Conservation (phyloP, 1,284 basidiomycete genomes). For the Marasmius tenuissimus region DNA sequence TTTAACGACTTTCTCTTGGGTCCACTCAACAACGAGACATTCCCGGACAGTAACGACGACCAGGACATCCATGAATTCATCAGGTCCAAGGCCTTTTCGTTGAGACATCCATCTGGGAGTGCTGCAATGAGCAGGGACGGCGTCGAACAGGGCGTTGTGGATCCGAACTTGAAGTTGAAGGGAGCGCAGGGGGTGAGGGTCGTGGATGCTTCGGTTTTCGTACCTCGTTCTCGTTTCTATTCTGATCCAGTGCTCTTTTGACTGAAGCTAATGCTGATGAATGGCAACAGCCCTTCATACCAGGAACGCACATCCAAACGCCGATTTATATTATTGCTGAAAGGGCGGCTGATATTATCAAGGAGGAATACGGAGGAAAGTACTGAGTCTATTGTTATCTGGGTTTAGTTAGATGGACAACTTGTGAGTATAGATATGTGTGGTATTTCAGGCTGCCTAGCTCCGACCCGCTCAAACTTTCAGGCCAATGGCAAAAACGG, state of each 20-base stretch:
- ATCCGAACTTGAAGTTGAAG: background rate
- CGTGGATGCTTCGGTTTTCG: background rate
- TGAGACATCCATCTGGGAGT: background rate
- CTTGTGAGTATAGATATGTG: too few species aligned
- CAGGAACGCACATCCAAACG: background rate
- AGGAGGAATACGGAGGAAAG: background rate
- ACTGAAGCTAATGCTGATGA: background rate
- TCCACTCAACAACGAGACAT: background rate
- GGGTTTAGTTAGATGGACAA: too few species aligned
- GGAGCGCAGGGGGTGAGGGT: background rate
- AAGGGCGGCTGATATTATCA: background rate
- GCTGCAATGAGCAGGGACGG: background rate
- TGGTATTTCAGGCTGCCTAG: too few species aligned
- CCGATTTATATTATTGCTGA: conserved; percentile 1
- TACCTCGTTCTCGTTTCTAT: background rate
- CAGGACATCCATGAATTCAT: background rate
- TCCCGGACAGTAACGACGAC: background rate
- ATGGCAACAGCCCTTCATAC: background rate
- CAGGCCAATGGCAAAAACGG: too few species aligned
- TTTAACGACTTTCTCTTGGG: background rate
- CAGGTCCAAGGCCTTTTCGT: background rate
- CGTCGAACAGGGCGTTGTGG: background rate
- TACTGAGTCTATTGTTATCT: background rate
- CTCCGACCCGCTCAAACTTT: too few species aligned
- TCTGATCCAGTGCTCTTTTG: background rate